Conservation (phyloP, 2,329 filamentous ascomycete species). For the Cladosporium velox region DNA sequence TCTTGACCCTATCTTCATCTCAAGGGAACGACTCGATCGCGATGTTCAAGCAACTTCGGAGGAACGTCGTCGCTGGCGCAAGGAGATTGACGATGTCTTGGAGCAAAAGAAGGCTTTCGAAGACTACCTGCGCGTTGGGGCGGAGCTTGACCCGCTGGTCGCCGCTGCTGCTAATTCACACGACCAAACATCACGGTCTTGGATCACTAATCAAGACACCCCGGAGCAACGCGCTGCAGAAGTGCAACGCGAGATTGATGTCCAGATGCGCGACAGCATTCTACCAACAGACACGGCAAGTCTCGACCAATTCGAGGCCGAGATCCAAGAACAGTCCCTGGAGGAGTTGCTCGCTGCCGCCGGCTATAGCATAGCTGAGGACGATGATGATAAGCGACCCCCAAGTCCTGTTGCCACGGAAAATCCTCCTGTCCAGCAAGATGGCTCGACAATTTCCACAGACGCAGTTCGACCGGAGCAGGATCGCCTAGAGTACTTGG, state of each 20-base stretch:
- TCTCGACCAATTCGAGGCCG: constrained; percentile 34
- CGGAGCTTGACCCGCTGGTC: constrained; percentile 30
- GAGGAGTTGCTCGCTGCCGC: constrained; percentile 46
- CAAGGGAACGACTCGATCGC: constrained; percentile 69
- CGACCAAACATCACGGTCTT: neutral
- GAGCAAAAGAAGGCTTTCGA: constrained; percentile 30
- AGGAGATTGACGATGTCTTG: constrained; percentile 43
- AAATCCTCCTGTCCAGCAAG: neutral
- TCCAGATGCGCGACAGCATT: constrained; percentile 21
- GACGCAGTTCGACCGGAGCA: constrained; percentile 27
- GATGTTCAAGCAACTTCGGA: constrained; percentile 64
- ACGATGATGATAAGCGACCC: neutral
- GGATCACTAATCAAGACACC: constrained; percentile 18
- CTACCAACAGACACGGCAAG: constrained; percentile 35
- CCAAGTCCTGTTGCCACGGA: neutral
- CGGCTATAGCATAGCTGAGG: constrained; percentile 39
- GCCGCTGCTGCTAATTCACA: constrained; percentile 10
- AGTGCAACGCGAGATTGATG: constrained; percentile 37
- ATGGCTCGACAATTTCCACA: neutral
- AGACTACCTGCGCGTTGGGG: constrained; percentile 35
- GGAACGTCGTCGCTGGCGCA: constrained; percentile 58
- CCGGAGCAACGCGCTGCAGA: constrained; percentile 29
- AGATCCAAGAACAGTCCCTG: constrained; percentile 42
- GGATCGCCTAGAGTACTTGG: constrained; percentile 48
- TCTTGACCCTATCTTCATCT: constrained; percentile 80